Percentiles rank a stretch among this genome's conserved stretches.
These are phyloP conservation scores for Fusarium foetens DNA, from an alignment of 2,329 filamentous ascomycete species.

Conservation along the genomic window DNA sequence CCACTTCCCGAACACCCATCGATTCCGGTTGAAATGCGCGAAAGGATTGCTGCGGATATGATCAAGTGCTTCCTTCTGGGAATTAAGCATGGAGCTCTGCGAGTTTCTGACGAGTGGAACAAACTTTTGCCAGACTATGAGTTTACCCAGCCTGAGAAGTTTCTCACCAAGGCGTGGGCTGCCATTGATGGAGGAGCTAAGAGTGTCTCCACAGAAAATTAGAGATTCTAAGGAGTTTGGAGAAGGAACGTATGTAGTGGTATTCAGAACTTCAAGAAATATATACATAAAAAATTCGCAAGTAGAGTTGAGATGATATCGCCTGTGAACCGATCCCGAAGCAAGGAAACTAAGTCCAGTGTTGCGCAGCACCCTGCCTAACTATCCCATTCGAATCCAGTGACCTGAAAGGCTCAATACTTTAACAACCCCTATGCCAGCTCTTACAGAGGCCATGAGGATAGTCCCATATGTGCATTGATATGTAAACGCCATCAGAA, in stretches of 20 bases:
- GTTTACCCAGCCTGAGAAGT: slow-evolving; percentile 55
- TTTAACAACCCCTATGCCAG: too few relatives aligned
- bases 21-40: slow-evolving; percentile 29
- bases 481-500: not conserved
- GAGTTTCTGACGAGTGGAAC: slow-evolving; percentile 57
- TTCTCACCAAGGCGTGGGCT: slow-evolving; percentile 49
- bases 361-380: too few relatives aligned
- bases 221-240: not conserved
- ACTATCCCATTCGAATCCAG: not conserved
- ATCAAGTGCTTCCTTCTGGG: slow-evolving; percentile 16
- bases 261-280: too few relatives aligned
- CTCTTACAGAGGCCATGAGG: not conserved
- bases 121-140: slow-evolving; percentile 55
- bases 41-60: slow-evolving; percentile 4
- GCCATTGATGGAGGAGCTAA: slow-evolving; percentile 20
- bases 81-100: slow-evolving; percentile 37
- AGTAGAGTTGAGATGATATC: too few relatives aligned
- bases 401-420: not conserved
- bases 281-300: not conserved
- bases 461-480: too few relatives aligned
- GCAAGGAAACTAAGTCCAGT: too few relatives aligned
- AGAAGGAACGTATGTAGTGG: not conserved
- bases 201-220: slow-evolving; percentile 2
- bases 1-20: slow-evolving; percentile 26
- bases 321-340: too few relatives aligned